phyloP scores from a whole-genome alignment of 2,329 filamentous ascomycete genomes.

The Tolypocladium capitatum region DNA sequence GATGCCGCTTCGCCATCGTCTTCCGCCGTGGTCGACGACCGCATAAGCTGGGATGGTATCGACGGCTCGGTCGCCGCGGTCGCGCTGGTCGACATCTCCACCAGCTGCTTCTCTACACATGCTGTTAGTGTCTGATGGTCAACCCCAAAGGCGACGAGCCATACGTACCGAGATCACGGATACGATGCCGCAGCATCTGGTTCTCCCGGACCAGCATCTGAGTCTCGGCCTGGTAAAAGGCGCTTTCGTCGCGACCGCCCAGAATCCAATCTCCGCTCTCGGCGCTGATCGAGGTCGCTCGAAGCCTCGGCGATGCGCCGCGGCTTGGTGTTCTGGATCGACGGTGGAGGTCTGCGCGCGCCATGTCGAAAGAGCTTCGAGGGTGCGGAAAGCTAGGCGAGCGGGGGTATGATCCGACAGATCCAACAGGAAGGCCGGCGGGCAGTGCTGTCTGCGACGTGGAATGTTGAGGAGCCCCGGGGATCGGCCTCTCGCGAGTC shows the following conservation, averaged over 20 bases:
- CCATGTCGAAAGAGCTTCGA: conserved; percentile 46
- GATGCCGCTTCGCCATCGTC: conserved; percentile 15
- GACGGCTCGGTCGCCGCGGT: conserved; percentile 28
- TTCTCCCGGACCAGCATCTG: conserved; percentile 68
- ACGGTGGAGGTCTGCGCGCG: conserved; percentile 40
- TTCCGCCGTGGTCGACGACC: conserved; percentile 31
- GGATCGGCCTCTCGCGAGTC: conserved; percentile 30
- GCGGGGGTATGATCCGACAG: conserved; percentile 30
- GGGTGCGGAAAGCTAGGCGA: conserved; percentile 37
- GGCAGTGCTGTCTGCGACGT: conserved; percentile 17
- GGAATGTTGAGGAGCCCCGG: conserved; percentile 20
- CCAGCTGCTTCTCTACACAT: conserved; percentile 32
- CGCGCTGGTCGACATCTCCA: conserved; percentile 23
- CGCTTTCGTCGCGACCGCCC: conserved; percentile 57
- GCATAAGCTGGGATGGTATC: conserved; percentile 34
- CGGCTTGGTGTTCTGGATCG: conserved; percentile 47
- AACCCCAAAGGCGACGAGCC: no score
- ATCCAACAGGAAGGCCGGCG: conserved; percentile 15
- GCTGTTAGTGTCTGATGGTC: conserved; percentile 9
- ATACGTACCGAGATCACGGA: conserved; percentile 54
- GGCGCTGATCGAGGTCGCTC: conserved; percentile 43
- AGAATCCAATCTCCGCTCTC: conserved; percentile 49
- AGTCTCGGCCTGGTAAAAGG: conserved; percentile 73
- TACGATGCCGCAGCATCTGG: conserved; percentile 66
- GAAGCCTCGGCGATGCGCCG: conserved; percentile 41